Percentiles rank a stretch among this genome's conserved stretches.
Conservation (phyloP, 2,329 filamentous ascomycete species). For the Fusarium neocosmosporiellum region DNA sequence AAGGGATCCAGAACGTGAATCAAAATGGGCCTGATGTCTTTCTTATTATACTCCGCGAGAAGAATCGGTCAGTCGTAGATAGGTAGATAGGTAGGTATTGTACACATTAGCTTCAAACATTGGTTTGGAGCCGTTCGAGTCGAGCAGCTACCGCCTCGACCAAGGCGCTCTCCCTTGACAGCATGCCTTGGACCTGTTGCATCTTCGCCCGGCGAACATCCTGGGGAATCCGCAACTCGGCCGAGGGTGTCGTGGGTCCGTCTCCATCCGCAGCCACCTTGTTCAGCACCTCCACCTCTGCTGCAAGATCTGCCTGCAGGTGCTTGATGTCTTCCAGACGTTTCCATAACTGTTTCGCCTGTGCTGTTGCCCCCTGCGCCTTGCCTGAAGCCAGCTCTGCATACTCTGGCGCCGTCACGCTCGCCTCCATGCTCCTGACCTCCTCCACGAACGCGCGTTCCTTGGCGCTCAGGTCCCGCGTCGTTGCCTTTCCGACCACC, state of each 20-base stretch:
- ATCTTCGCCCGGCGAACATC: constrained; percentile 73
- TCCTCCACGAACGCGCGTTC: constrained; percentile 60
- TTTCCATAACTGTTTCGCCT: constrained; percentile 62
- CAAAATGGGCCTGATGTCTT: background rate
- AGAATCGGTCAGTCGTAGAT: background rate
- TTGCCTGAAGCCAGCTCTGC: constrained; percentile 47
- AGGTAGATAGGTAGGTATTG: constrained; percentile 17
- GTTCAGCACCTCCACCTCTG: constrained; percentile 61
- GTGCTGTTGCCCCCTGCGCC: constrained; percentile 40
- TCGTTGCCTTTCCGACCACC: constrained; percentile 55
- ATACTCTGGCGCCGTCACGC: constrained; percentile 53
- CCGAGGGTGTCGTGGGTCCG: constrained; percentile 44
- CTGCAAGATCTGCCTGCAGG: constrained; percentile 63
- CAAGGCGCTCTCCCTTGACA: constrained; percentile 75
- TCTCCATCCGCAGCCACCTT: constrained; percentile 43
- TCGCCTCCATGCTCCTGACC: constrained; percentile 65
- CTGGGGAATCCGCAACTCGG: constrained; percentile 65
- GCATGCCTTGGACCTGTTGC: constrained; percentile 69
- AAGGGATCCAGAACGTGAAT: background rate
- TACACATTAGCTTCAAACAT: constrained; percentile 40
- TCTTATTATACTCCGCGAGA: constrained; percentile 26
- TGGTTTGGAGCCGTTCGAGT: constrained; percentile 65
- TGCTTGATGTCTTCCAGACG: constrained; percentile 68
- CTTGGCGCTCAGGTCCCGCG: constrained; percentile 57
- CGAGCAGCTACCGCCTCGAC: constrained; percentile 74